A percentile compares a stretch with the other conserved stretches of the same genome.
phyloP scores from a whole-genome alignment of 2,329 filamentous ascomycete genomes.

The Chaetoscypha palmicola region DNA sequence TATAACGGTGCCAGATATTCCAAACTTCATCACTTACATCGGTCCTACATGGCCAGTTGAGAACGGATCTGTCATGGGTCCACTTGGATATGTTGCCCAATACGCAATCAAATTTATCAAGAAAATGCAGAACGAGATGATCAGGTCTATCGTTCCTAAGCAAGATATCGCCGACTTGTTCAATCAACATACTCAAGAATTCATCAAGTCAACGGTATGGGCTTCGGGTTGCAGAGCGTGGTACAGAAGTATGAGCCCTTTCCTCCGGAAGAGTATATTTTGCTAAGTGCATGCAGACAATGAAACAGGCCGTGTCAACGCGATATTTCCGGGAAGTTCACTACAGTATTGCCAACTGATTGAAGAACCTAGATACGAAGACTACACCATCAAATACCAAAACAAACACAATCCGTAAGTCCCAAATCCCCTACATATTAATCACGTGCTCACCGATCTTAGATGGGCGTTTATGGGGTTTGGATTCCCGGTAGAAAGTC shows the following conservation, averaged over 20 bases:
- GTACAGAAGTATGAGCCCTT: conserved; percentile 20
- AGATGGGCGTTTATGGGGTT: conserved; percentile 31
- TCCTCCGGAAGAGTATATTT: background rate
- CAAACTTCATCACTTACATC: conserved; percentile 26
- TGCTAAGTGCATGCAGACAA: conserved; percentile 30
- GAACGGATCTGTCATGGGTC: conserved; percentile 24
- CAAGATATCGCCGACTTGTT: conserved; percentile 43
- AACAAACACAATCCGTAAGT: conserved; percentile 19
- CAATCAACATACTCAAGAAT: conserved; percentile 41
- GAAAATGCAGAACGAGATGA: conserved; percentile 39
- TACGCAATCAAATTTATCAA: conserved; percentile 26
- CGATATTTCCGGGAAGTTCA: conserved; percentile 44
- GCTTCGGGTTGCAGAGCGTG: conserved; percentile 31
- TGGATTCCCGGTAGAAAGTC: conserved; percentile 28
- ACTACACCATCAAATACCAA: conserved; percentile 38
- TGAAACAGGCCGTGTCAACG: conserved; percentile 38
- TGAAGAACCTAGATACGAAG: conserved; percentile 36
- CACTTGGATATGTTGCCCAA: conserved; percentile 13
- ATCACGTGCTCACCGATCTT: conserved; percentile 13
- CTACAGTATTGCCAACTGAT: conserved; percentile 42
- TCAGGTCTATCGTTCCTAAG: conserved; percentile 40
- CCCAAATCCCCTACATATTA: too few species aligned
- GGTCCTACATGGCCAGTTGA: conserved; percentile 25
- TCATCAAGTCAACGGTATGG: conserved; percentile 49
- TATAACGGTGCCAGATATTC: conserved; percentile 22